phyloP scores from a whole-genome alignment of 148 eudicot species.

The Drosera capensis region DNA sequence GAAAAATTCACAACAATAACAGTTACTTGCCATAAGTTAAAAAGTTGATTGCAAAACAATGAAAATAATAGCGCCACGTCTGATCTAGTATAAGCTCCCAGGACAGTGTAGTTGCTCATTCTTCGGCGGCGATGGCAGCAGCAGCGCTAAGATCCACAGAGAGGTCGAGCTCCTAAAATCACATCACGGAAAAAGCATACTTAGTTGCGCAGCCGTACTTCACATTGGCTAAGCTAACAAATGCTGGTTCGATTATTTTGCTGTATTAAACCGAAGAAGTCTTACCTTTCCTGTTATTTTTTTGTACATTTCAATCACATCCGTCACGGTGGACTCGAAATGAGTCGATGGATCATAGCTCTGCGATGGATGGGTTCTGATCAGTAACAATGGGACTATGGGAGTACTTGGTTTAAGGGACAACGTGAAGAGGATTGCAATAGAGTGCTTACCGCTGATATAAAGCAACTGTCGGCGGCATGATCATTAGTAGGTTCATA shows the following conservation, averaged over 20 bases:
- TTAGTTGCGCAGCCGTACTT: not conserved
- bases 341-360: constrained; percentile 72
- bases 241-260: not conserved
- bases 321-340: constrained; percentile 58
- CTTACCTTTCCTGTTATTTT: constrained; percentile 70
- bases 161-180: constrained; percentile 49
- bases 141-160: constrained; percentile 73
- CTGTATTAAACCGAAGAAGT: not conserved
- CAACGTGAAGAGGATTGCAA: too few relatives aligned
- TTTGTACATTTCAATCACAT: constrained; percentile 52
- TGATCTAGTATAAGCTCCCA: too few relatives aligned
- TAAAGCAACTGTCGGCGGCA: constrained; percentile 58
- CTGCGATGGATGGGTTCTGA: constrained; percentile 17
- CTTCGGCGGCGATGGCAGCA: constrained; percentile 52
- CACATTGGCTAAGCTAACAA: not conserved
- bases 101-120: constrained; percentile 18
- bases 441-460: constrained; percentile 86
- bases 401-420: too few relatives aligned
- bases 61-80: too few relatives aligned
- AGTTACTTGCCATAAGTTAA: too few relatives aligned
- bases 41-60: too few relatives aligned
- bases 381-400: not conserved
- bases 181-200: not conserved
- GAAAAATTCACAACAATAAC: too few relatives aligned
- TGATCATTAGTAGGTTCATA: constrained; percentile 46